Percentiles rank a stretch among this genome's conserved stretches.
phyloP scores from a whole-genome alignment of 208 protist genomes.

The Blastocrithidia nonstop region DNA sequence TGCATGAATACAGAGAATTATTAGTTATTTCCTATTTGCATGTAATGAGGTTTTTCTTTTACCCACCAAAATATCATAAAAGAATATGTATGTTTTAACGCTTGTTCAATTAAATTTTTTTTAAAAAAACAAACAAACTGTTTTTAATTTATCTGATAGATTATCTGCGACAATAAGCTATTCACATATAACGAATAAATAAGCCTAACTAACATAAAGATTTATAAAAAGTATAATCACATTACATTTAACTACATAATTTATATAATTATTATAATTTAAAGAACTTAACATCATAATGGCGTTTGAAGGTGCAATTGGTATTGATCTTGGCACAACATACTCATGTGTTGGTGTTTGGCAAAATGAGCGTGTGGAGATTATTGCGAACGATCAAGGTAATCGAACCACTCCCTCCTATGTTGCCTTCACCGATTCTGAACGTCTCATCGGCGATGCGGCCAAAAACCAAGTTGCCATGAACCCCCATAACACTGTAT shows the following conservation, averaged over 20 bases:
- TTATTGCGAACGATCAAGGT: conserved; percentile 99
- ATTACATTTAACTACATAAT: neutral
- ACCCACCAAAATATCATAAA: too few species aligned
- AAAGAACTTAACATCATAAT: conserved; percentile 4
- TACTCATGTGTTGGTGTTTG: conserved; percentile 93
- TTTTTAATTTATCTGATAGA: too few species aligned
- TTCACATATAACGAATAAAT: too few species aligned
- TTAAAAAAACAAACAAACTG: too few species aligned
- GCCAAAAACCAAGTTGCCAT: conserved; percentile 84
- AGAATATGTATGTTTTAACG: neutral
- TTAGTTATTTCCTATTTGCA: too few species aligned
- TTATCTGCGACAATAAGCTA: too few species aligned
- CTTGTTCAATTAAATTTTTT: too few species aligned
- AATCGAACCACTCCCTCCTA: conserved; percentile 98
- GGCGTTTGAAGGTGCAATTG: conserved; percentile 47
- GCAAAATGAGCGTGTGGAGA: conserved; percentile 65
- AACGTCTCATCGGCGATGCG: conserved; percentile 92
- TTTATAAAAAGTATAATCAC: too few species aligned
- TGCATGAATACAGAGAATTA: too few species aligned
- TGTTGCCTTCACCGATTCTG: conserved; percentile 95
- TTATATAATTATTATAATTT: too few species aligned
- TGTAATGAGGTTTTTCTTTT: too few species aligned
- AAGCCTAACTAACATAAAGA: too few species aligned
- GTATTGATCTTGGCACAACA: conserved; percentile 93
- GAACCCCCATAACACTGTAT: conserved; percentile 87